These are phyloP conservation scores for Lotmaria passim DNA, from an alignment of 208 protist species.

Conservation along the genomic window DNA sequence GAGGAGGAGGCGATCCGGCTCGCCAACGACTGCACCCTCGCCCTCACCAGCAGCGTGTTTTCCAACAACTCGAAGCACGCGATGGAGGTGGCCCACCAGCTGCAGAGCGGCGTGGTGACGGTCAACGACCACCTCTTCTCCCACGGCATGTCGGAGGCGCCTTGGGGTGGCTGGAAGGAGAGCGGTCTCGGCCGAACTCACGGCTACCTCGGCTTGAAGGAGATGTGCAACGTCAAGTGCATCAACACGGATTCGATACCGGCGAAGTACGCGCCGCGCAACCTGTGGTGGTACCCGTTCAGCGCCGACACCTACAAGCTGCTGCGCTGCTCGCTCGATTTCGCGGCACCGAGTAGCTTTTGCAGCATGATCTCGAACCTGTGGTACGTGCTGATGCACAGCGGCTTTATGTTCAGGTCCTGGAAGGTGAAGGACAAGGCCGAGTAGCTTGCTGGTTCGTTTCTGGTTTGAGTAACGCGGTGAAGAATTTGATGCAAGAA, in stretches of 20 bases:
- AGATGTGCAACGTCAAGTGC: slow-evolving; percentile 89
- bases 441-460: slow-evolving; percentile 7
- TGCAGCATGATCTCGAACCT: slow-evolving; percentile 33
- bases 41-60: slow-evolving; percentile 85
- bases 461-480: too few species aligned
- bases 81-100: slow-evolving; percentile 40
- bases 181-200: slow-evolving; percentile 87
- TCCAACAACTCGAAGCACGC: slow-evolving; percentile 44
- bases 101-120: slow-evolving; percentile 84
- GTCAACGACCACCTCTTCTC: slow-evolving; percentile 85
- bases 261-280: slow-evolving; percentile 40
- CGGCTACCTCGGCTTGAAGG: slow-evolving; percentile 72
- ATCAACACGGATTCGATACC: slow-evolving; percentile 70
- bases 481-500: too few species aligned
- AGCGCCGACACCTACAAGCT: slow-evolving; percentile 42
- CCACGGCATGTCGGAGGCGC: slow-evolving; percentile 70
- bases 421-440: slow-evolving; percentile 48
- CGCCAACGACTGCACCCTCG: slow-evolving; percentile 77
- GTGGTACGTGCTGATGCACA: slow-evolving; percentile 36
- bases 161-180: slow-evolving; percentile 92
- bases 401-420: slow-evolving; percentile 57
- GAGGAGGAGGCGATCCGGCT: slow-evolving; percentile 82
- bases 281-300: slow-evolving; percentile 86
- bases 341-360: slow-evolving; percentile 45
- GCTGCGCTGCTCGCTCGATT: slow-evolving; percentile 35